Evolutionary conservation across 495 filamentous ascomycete genomes (phyloP).

Genomic region (Cryomyces minteri): DNA sequence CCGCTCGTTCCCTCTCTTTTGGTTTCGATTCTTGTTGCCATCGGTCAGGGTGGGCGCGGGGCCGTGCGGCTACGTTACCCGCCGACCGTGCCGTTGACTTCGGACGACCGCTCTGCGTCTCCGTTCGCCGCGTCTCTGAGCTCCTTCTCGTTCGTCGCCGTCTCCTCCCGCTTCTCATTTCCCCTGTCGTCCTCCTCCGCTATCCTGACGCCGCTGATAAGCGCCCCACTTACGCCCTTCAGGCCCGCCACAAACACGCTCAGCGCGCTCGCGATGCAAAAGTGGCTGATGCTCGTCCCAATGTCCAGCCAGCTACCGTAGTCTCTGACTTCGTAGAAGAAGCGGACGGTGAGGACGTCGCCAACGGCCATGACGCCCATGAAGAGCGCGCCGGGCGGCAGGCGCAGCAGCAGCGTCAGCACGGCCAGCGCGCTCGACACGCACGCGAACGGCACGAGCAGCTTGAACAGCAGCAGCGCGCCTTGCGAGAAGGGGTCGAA

Average conservation of each 20-base stretch:
- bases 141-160: no score
- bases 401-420: conserved; percentile 67
- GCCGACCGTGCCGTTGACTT: no score
- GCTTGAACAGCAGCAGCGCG: conserved; percentile 70
- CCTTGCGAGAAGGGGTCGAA: conserved; percentile 90
- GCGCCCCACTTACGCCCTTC: conserved; percentile 69
- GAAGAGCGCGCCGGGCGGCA: conserved; percentile 72
- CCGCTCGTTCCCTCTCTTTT: no score
- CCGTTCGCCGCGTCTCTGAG: no score
- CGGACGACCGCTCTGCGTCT: no score
- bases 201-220: conserved; percentile 69
- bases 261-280: conserved; percentile 73
- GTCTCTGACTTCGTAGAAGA: conserved; percentile 94
- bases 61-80: no score
- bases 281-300: conserved; percentile 87
- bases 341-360: conserved; percentile 86
- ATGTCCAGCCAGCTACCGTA: conserved; percentile 97
- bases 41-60: no score
- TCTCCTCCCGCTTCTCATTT: not conserved
- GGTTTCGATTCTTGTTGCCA: no score
- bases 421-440: conserved; percentile 89
- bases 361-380: conserved; percentile 88
- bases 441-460: conserved; percentile 85
- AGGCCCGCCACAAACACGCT: conserved; percentile 82
- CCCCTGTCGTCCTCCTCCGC: conserved; percentile 13